Evolutionary conservation across 2,329 filamentous ascomycete species (phyloP).

Genomic region (Exophiala alcalophila): DNA sequence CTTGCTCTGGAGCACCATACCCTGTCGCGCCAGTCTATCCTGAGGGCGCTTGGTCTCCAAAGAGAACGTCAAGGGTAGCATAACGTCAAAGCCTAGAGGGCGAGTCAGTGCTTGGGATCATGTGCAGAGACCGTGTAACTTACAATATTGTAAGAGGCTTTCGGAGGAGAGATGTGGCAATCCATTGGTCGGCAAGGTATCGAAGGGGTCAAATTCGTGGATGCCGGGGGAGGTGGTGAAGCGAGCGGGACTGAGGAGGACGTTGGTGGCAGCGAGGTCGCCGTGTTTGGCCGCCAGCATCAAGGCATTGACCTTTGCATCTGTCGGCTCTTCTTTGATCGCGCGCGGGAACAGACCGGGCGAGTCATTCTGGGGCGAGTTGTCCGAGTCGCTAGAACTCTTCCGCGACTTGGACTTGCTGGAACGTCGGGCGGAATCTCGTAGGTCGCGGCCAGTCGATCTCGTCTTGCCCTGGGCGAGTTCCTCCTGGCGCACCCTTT

Average conservation of each 20-base stretch:
- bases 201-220: slow-evolving; percentile 38
- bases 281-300: neutral
- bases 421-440: slow-evolving; percentile 8
- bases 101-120: slow-evolving; percentile 6
- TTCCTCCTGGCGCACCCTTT: slow-evolving; percentile 42
- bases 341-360: neutral
- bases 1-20: slow-evolving; percentile 35
- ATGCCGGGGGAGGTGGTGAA: slow-evolving; percentile 25
- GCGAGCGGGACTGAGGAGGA: slow-evolving; percentile 2
- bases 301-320: neutral
- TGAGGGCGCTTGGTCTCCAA: slow-evolving; percentile 33
- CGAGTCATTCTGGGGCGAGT: slow-evolving; percentile 13
- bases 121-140: slow-evolving; percentile 19
- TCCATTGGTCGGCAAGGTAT: slow-evolving; percentile 33
- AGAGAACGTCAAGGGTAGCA: slow-evolving; percentile 42
- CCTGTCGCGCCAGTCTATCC: slow-evolving; percentile 30
- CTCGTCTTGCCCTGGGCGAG: slow-evolving; percentile 40
- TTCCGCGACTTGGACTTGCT: slow-evolving; percentile 3
- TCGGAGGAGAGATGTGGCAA: slow-evolving; percentile 33
- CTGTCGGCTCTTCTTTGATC: slow-evolving; percentile 3
- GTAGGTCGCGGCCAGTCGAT: slow-evolving; percentile 33
- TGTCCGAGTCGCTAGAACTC: slow-evolving; percentile 13
- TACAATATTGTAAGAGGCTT: slow-evolving; percentile 37
- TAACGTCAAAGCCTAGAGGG: slow-evolving; percentile 35
- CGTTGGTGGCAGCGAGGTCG: neutral